These are phyloP conservation scores for Dichotomopilus funicola DNA, from an alignment of 2,329 filamentous ascomycete species.

Conservation along the genomic window DNA sequence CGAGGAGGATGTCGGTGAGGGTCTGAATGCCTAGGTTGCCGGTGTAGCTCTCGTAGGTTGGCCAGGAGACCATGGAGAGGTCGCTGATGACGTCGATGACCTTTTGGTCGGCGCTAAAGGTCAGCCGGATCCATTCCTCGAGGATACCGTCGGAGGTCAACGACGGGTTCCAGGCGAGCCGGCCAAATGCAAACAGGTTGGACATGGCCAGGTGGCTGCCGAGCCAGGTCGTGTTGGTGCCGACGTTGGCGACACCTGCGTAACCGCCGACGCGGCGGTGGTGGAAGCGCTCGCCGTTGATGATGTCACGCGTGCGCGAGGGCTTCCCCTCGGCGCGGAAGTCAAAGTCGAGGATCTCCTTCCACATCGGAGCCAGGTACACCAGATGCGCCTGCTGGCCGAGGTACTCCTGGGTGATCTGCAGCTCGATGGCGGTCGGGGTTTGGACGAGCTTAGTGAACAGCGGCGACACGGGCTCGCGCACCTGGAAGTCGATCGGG, in stretches of 20 bases:
- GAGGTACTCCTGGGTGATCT: conserved; percentile 64
- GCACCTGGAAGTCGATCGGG: conserved; percentile 67
- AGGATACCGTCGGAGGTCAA: conserved; percentile 44
- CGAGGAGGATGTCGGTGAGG: conserved; percentile 59
- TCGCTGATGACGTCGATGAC: conserved; percentile 54
- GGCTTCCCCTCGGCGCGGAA: conserved; percentile 51
- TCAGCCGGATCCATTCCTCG: conserved; percentile 61
- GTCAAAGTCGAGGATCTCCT: conserved; percentile 61
- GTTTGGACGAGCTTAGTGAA: conserved; percentile 47
- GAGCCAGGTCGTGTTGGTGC: conserved; percentile 60
- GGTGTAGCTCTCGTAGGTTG: conserved; percentile 63
- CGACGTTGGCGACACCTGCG: conserved; percentile 62
- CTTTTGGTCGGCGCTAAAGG: conserved; percentile 49
- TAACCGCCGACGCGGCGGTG: conserved; percentile 50
- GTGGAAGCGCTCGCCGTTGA: conserved; percentile 54
- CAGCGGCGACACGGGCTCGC: conserved; percentile 59
- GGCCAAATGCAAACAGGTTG: conserved; percentile 64
- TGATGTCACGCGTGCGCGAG: conserved; percentile 53
- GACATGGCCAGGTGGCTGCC: conserved; percentile 65
- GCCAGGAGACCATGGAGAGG: conserved; percentile 64
- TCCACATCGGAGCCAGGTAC: conserved; percentile 63
- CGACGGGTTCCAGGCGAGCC: conserved; percentile 57
- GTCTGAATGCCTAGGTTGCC: conserved; percentile 67
- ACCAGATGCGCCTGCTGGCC: conserved; percentile 65
- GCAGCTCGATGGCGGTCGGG: conserved; percentile 53